Base-by-base conservation (phyloP, 805 yeast genomes). In the Saccharomycopsis microspora region DNA sequence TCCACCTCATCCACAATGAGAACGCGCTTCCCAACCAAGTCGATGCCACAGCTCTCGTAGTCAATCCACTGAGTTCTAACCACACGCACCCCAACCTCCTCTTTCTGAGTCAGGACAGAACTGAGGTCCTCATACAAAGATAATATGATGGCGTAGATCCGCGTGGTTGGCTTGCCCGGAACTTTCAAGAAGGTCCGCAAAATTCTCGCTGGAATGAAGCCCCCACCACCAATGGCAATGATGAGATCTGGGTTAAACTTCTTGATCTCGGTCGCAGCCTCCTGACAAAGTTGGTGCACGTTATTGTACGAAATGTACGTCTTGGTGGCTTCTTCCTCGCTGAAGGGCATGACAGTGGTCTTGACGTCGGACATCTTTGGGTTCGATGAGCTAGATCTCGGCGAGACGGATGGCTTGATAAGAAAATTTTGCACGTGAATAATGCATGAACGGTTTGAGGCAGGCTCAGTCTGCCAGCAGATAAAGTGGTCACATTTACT, bases 211-310 rank as follows among this genome's bases (percentile, higher is more conserved):
- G 97, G 98, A 50, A 90, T 93, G 65, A 90, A 86, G 1, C 97
- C 98, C 62, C 98, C 96, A 58, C 96, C 96, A 60, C 95, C 98
- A 59, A 90, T 87, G 56, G 97, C 97, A 54, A 90, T 85, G 66
- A 89, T 85, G 50, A 86, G 73, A 64, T 89, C 95, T 38, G 96
- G 95, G 57, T 85, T 78, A 70, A 86, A 82, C 31, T 68, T 65
- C 63, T 78, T 79, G 62, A 84, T 75, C 54, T 72, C 75, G 48
- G 71, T 77, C 10, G 88, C 80, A 10, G 72, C 61, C 53, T 70
- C 74, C 59, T 79, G 84, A 64, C 85, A 79, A 56, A 80, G 66
- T 64, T 83, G 85, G 62, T 84, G 94, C 32, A 84, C 78, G 63
- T 83, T 82, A 66, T 84, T 83, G 73, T 84, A 84, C 47, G 87